Evolutionary conservation across 1,284 basidiomycete genomes (phyloP).

Genomic region (Crucibulum parvulum): DNA sequence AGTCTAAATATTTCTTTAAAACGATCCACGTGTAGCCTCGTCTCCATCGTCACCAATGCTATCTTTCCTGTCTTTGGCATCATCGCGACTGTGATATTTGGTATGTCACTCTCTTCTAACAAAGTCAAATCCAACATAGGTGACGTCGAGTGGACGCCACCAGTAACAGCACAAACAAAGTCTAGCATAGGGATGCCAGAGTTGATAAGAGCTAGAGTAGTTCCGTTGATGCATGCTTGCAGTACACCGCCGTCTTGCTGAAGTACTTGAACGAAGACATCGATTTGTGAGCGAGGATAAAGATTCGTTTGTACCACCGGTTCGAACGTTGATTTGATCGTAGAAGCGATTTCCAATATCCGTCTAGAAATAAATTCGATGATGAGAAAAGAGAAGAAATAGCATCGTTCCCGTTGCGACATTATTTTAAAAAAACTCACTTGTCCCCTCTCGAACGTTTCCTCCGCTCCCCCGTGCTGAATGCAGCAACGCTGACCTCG

Average conservation of each 20-base stretch:
- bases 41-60: constrained; percentile 92
- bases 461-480: constrained; percentile 84
- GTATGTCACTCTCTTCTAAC: constrained; percentile 91
- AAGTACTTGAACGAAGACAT: constrained; percentile 91
- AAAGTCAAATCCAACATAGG: constrained; percentile 88
- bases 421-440: constrained; percentile 53
- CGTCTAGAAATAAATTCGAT: constrained; percentile 59
- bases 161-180: constrained; percentile 88
- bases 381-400: constrained; percentile 5
- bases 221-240: constrained; percentile 94
- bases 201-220: constrained; percentile 89
- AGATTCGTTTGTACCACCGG: constrained; percentile 91
- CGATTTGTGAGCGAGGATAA: constrained; percentile 94
- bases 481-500: constrained; percentile 85
- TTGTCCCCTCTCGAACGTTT: constrained; percentile 86
- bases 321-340: constrained; percentile 94
- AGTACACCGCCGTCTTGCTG: constrained; percentile 94
- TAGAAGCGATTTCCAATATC: constrained; percentile 85
- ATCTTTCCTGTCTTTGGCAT: constrained; percentile 87
- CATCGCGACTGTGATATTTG: constrained; percentile 87
- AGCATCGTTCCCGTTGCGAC: not conserved
- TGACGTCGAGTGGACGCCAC: constrained; percentile 80
- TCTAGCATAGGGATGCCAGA: constrained; percentile 93
- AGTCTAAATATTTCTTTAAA: constrained; percentile 90
- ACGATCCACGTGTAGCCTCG: constrained; percentile 90